phyloP scores from a whole-genome alignment of 177 flowering plant species.

The Vitis hybrid region DNA sequence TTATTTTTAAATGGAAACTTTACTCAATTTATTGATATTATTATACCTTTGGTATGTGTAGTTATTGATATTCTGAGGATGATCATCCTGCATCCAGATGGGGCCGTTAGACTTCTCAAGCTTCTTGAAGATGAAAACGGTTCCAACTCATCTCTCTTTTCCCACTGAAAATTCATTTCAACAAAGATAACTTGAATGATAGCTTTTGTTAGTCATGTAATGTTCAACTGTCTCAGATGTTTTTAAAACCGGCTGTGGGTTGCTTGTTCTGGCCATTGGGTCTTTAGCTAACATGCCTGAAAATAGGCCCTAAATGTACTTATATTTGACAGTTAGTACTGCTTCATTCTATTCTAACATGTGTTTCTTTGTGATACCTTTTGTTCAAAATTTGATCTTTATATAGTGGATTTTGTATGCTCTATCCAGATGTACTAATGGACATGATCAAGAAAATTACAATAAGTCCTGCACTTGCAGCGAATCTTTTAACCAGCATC shows the following conservation, averaged over 20 bases:
- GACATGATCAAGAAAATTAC: slow-evolving; percentile 68
- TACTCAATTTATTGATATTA: neutral
- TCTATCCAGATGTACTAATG: slow-evolving; percentile 54
- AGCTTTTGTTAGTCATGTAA: neutral
- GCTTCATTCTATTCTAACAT: neutral
- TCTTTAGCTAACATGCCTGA: too few species aligned
- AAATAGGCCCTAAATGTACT: too few species aligned
- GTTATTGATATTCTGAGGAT: slow-evolving; percentile 83
- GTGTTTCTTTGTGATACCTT: neutral
- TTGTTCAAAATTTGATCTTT: neutral
- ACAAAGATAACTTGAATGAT: neutral
- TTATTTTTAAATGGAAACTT: neutral
- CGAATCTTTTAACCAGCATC: slow-evolving; percentile 71
- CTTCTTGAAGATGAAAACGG: slow-evolving; percentile 55
- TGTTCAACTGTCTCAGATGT: neutral
- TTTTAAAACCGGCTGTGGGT: too few species aligned
- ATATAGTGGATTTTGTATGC: slow-evolving; percentile 4
- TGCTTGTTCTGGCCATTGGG: too few species aligned
- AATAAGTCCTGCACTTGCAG: slow-evolving; percentile 48
- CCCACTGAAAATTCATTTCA: too few species aligned
- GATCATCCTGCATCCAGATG: slow-evolving; percentile 82
- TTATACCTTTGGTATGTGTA: slow-evolving; percentile 36
- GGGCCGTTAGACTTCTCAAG: slow-evolving; percentile 58
- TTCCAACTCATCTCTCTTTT: slow-evolving; percentile 8
- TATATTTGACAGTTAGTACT: neutral